Conservation (phyloP, 441 rosid species). For the Euphorbia schlechtendalii region DNA sequence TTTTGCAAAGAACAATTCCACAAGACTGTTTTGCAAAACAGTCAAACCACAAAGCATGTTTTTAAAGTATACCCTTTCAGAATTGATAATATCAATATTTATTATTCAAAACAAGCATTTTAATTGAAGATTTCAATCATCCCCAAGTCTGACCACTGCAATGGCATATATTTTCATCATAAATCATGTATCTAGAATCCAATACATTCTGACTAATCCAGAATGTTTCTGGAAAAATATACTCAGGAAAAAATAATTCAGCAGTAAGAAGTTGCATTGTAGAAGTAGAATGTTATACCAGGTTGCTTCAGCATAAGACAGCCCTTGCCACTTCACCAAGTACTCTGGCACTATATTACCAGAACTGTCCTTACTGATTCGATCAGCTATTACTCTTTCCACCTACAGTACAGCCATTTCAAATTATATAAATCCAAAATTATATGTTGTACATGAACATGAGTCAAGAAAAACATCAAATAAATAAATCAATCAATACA, state of each 20-base stretch:
- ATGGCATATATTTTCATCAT: constrained; percentile 4
- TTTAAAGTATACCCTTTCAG: too few relatives aligned
- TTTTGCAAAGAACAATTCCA: too few relatives aligned
- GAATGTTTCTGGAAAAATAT: background rate
- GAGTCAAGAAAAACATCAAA: constrained; percentile 6
- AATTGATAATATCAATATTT: too few relatives aligned
- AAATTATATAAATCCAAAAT: constrained; percentile 10
- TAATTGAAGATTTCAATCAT: background rate
- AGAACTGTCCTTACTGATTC: constrained; percentile 66
- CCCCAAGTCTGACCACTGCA: background rate
- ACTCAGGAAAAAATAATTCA: background rate
- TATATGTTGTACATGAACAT: constrained; percentile 4
- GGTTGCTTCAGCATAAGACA: constrained; percentile 99
- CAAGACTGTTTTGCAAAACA: too few relatives aligned
- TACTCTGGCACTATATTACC: constrained; percentile 87
- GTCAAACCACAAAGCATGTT: too few relatives aligned
- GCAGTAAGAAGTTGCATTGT: background rate
- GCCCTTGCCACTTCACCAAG: constrained; percentile 99
- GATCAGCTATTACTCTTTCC: constrained; percentile 86
- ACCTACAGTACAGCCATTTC: constrained; percentile 47
- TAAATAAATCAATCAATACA: constrained; percentile 1
- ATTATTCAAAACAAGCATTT: background rate
- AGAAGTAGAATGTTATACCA: constrained; percentile 49
- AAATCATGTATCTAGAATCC: background rate
- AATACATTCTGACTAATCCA: background rate